Evolutionary conservation across 2,329 filamentous ascomycete genomes (phyloP).

Genomic region (Paecilomyces niveus): DNA sequence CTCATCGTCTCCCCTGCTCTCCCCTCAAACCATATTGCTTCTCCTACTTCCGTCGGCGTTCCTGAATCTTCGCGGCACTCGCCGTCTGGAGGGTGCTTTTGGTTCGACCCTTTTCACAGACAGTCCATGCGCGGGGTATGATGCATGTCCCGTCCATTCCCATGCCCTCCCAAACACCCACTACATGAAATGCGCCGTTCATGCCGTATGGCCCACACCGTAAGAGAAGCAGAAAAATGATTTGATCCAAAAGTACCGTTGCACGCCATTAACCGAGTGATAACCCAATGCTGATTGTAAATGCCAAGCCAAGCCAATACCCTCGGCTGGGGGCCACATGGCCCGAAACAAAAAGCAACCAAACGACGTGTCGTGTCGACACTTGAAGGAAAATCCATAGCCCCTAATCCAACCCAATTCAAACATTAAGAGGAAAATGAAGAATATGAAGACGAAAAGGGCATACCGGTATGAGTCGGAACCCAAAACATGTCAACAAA

Average conservation of each 20-base stretch:
- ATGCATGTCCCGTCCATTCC: background rate
- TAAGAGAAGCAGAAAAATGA: background rate
- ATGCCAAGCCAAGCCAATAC: background rate
- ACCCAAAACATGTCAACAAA: background rate
- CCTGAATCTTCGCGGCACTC: background rate
- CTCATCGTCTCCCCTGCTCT: background rate
- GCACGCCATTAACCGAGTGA: background rate
- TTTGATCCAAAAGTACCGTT: background rate
- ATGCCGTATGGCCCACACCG: background rate
- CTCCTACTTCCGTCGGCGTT: background rate
- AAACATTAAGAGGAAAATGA: background rate
- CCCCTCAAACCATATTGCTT: background rate
- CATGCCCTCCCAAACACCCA: background rate
- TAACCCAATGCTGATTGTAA: background rate
- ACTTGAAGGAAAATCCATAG: conserved; percentile 2
- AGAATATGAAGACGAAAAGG: background rate
- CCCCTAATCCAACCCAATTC: conserved; percentile 1
- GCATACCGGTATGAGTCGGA: background rate
- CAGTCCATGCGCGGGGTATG: background rate
- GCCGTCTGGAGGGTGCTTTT: background rate
- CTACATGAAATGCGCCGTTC: background rate
- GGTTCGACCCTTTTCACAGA: background rate
- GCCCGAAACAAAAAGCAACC: background rate
- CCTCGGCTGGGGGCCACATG: background rate
- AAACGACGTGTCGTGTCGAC: background rate